Base-by-base conservation (phyloP, 176 grass and related monocot species). In the Echinochloa phyllopogon region DNA sequence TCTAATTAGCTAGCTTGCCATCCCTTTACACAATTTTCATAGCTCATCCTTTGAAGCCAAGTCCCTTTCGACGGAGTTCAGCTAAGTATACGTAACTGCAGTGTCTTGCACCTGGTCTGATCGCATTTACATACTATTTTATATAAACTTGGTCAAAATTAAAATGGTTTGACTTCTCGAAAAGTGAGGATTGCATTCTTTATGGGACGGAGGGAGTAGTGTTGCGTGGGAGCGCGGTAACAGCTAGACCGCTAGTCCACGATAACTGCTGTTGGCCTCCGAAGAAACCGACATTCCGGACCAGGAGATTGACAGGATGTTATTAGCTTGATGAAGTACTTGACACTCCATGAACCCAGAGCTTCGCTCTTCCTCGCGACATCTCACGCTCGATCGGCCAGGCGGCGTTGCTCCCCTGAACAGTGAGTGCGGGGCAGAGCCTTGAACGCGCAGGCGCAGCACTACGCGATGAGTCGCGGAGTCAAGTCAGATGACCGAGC, bases 251-350 rank as follows among this genome's bases (percentile, higher is more conserved):
- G 29, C 17, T 76, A 56, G 40, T 55, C 47, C 10, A 9, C 4
- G 29, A 33, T 33, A 8, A 60, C 38, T 42, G 40, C 24, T 69
- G 18, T 12, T 43, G 20, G 39, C 23, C 40, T 44, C 40, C 10
- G 14, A 16, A 18, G 75, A 77, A 75, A 65, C 23, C 8, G 51
- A 82, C 70, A 76, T 41, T 27, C 59, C 15, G 25, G 64, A 61
- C 16, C 11, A 11, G 7, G 10, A 80, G 43, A 12, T 69, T 13
- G 39, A 69, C 16, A 55, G 1, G 66, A 17, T 50, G 75, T 14
- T 65, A 58, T 60, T 9, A 12, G 29, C 45, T 48, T 48, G 56
- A 8, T 48, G 56, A 8, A 24, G 56, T 27, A 68, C 65, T 4
- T 21, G 64, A 40, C 14, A 41, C 37, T 40, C 37, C 15, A 37